A percentile compares a stretch with the other conserved stretches of the same genome.
These are phyloP conservation scores for Rhazya stricta DNA, from an alignment of 257 asterid genomes.

Conservation along the genomic window DNA sequence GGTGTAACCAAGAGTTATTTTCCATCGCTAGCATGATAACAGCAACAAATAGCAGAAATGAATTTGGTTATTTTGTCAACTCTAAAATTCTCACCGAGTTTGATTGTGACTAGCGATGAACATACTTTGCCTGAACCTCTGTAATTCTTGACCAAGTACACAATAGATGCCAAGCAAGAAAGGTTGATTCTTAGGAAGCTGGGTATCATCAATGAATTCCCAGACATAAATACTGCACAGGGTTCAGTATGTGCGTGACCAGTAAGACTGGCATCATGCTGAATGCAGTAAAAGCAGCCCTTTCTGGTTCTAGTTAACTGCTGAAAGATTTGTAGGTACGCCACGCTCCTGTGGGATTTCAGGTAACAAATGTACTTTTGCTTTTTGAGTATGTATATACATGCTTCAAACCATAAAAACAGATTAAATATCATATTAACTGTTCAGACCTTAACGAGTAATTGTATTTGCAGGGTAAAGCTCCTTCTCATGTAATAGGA, in stretches of 20 bases:
- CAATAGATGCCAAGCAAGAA: slow-evolving; percentile 79
- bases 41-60: not conserved
- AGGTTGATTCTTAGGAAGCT: slow-evolving; percentile 70
- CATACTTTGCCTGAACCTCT: slow-evolving; percentile 4
- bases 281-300: not conserved
- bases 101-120: not conserved
- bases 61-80: not conserved
- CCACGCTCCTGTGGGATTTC: not conserved
- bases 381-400: not conserved
- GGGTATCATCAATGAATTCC: slow-evolving; percentile 54
- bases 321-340: not conserved
- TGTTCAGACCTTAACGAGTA: not conserved
- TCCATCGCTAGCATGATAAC: not conserved
- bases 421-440: not conserved
- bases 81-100: not conserved
- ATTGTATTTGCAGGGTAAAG: not conserved
- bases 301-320: not conserved
- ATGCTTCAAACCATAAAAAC: not conserved
- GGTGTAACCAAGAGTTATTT: not conserved
- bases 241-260: not conserved
- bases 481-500: not conserved
- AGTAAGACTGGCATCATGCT: not conserved
- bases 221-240: slow-evolving; percentile 15
- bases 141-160: slow-evolving; percentile 45
- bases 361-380: not conserved